These are phyloP conservation scores for Colletotrichum falcatum DNA, from an alignment of 2,329 filamentous ascomycete genomes.

Conservation along the genomic window DNA sequence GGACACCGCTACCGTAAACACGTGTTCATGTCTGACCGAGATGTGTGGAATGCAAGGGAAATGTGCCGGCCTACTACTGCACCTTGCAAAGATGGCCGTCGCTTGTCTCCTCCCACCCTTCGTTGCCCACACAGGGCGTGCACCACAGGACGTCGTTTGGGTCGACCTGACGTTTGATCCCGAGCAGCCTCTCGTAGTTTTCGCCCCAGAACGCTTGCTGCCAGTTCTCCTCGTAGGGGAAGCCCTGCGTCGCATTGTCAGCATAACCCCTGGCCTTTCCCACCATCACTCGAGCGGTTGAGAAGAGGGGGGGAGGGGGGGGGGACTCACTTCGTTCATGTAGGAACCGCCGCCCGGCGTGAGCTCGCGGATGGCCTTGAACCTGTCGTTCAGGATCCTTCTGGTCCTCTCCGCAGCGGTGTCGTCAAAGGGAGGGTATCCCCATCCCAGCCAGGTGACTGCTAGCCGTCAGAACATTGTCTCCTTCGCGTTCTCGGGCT, in stretches of 20 bases:
- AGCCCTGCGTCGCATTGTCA: slow-evolving; percentile 14
- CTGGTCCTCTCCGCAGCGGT: slow-evolving; percentile 47
- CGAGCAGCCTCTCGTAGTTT: slow-evolving; percentile 30
- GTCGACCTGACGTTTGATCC: slow-evolving; percentile 35
- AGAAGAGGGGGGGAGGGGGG: no score
- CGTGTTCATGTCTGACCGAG: neutral
- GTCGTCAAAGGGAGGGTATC: slow-evolving; percentile 50
- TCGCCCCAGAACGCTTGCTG: slow-evolving; percentile 39
- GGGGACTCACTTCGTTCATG: slow-evolving; percentile 41
- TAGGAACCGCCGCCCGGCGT: slow-evolving; percentile 37
- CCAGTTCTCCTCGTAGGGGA: slow-evolving; percentile 37
- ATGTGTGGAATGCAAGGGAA: neutral
- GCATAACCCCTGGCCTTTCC: neutral
- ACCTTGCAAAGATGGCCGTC: slow-evolving; percentile 24
- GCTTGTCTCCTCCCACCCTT: slow-evolving; percentile 25
- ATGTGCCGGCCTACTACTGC: neutral
- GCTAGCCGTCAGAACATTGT: slow-evolving; percentile 1
- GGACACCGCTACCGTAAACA: neutral
- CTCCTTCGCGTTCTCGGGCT: neutral
- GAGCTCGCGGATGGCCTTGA: slow-evolving; percentile 50
- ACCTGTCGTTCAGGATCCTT: slow-evolving; percentile 44
- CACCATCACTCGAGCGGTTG: no score
- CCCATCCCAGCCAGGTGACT: slow-evolving; percentile 7
- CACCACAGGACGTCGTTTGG: slow-evolving; percentile 36
- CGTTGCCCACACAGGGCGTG: slow-evolving; percentile 31